Evolutionary conservation across 2,329 filamentous ascomycete genomes (phyloP), one percentile per base, ranked within the genome.

Genomic region (Hortaea sp.): DNA sequence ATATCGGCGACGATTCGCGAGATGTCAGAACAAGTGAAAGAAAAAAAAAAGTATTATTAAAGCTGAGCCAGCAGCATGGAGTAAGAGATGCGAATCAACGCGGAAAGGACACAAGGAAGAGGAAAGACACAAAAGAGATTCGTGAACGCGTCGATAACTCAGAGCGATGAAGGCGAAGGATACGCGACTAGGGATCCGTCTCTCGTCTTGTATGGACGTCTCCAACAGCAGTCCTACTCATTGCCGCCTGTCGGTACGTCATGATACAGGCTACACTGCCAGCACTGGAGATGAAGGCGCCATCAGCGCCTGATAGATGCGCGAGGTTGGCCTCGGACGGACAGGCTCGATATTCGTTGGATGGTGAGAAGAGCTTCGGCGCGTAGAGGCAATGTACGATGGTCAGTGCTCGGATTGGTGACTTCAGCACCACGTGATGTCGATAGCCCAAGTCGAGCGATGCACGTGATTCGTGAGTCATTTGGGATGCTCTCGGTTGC

Each of bases 41-140:
- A n/a, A 35, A 35, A 9, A 35, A 9, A 9, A 35, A 35, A 2
- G 32, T 35, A 42, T 42, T 45, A 48, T 40, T 29, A 51, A 41
- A 35, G 55, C 57, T 51, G 57, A 43, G 39, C 54, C 57, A 57
- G 57, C 57, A 59, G 57, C 32, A n/a, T 35, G 9, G 32, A 35
- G 32, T 57, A 20, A 13, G 39, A 47, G 46, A 48, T 37, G 20
- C 42, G 46, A 44, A 48, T 46, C 40, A 43, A 46, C 31, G 39
- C 44, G 39, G 43, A 39, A 46, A 42, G 43, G 46, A 45, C 39
- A 40, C 28, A 52, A 35, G 46, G 46, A 27, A 40, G 20, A 45
- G 47, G 13, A 30, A 47, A 52, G 43, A 51, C 42, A 43, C 43
- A 54, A 20, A 57, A 43, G 52, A 56, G 49, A 59, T 31, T 57